Base-by-base conservation (phyloP, 2,329 filamentous ascomycete genomes). In the Pezicula carpinea region DNA sequence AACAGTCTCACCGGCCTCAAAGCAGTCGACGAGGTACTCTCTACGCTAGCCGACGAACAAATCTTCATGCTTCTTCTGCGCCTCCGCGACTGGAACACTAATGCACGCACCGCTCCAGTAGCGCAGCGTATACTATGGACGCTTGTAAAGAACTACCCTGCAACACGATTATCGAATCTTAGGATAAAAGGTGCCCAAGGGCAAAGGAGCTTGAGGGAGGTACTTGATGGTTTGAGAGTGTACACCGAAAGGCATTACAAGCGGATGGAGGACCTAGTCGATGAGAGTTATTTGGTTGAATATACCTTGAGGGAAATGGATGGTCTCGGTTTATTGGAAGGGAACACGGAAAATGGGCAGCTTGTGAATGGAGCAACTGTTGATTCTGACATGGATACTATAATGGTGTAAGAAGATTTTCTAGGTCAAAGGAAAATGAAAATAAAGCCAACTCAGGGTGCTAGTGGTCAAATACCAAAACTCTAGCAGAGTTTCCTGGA, bases 271-370 rank as follows among this genome's bases (percentile, higher is more conserved):
- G 92, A 95, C 61, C 71, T 96, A 58, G 82, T 91, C 34, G 92
- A 97, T 64, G 93, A 97, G 72, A 95, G 91, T 63, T 97, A 91
- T 68, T 69, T 99, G 59, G 80, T 97, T 34, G 89, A 96, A 67
- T 97, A 95, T 76, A 95, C 92, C 53, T 72, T 97, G 53, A 79
- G 84, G 60, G 88, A 96, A 71, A 97, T 97, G 91, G 90, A 95
- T 62, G 61, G 59, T 14, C 44, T 65, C 29, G 59, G 55, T n/a
- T 47, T 59, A 6, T 41, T 26, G n/a, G n/a, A 41, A 41, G 21
- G 10, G 14, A 41, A 41, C 15, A 21, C 34, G 8, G 34, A 36
- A 36, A 17, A 36, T 36, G 26, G 26, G 26, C 26, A 29, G 8
- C 10, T 29, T 11, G 26, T 8, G 26, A 29, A 29, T 4, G 26